Base-by-base conservation (phyloP, 2,329 filamentous ascomycete species). In the Mollisiaceae sp. region DNA sequence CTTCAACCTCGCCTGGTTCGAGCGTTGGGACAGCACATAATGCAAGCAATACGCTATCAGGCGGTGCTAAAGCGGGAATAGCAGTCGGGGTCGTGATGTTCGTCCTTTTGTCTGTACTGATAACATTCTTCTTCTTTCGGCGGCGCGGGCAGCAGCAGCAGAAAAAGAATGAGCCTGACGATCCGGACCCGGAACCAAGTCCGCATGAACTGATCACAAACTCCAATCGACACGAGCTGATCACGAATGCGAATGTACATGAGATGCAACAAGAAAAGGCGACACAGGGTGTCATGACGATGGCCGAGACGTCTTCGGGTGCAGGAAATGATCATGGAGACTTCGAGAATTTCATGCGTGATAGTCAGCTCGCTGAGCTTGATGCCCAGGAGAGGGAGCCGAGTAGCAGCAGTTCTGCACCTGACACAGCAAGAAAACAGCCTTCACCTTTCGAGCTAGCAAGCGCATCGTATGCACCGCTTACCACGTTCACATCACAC, bases 391-490 rank as follows among this genome's bases (percentile, higher is more conserved):
- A n/a, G 8, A 22, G 20, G 18, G 45, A 50, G 11, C 20, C 20
- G n/a, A 20, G 11, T 20, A 50, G 45, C 8, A 4, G 8, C 38
- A 41, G 2, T 22, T 22, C 20, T 24, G 20, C 2, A 24, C 45
- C 4, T 50, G n/a, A 50, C 12, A 22, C 45, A 3, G 6, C n/a
- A 24, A 20, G 8, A 11, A 22, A n/a, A 14, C 20, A 50, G n/a
- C 45, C 45, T 22, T 50, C 45, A 14, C 18, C 45, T 50, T 50
- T 50, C n/a, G 45, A 50, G 45, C 45, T 50, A n/a, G 45, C 45
- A 14, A 50, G 45, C 20, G 45, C 45, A 11, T 50, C 45, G 45
- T 50, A 50, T 50, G 45, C 45, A 14, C n/a, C n/a, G 2, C n/a
- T n/a, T 22, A 50, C 45, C n/a, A 24, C 4, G 22, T 50, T 50